Base-by-base conservation (phyloP, 164 flowering plant genomes). In the Chimonanthus praecox region DNA sequence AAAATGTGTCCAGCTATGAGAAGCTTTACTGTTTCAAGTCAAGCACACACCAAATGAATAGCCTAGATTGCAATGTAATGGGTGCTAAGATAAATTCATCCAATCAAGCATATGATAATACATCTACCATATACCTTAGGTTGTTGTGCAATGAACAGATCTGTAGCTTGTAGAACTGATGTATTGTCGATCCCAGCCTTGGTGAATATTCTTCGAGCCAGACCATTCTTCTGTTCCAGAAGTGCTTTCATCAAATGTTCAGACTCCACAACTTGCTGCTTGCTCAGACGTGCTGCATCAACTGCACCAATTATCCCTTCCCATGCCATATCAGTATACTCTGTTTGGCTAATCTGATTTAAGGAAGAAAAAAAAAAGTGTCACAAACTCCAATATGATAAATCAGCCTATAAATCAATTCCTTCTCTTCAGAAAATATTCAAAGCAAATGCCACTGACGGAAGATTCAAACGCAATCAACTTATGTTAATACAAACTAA, bases 181-280 rank as follows among this genome's bases (percentile, higher is more conserved):
- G 94, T 80, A 83, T 94, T 93, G 81, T 94, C 97, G 54, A 89
- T 54, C 9, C 94, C 98, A 47, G 95, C 97, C 85, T 92, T 94
- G 6, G 99, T 82, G 71, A 96, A 87, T 72, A 96, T 90, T 79
- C 95, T 88, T 66, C 97, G 75, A 18, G 97, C 99, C 76, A 94
- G 78, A 62, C 99, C 99, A 84, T 92, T 94, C 82, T 88, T 96
- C 73, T 96, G 99, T 81, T 96, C 98, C 75, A 96, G 65, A 75
- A 94, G 91, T 44, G 98, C 91, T 85, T 94, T 96, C 92, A 90
- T 89, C 75, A 96, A 79, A 79, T 96, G 99, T 82, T 96, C 99
- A 68, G 94, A 78, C 74, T 94, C 97, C 72, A 96, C 97, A 44
- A 90, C 72, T 80, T 96, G 99, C 67, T 96, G 94, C 78, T 83